phyloP scores from a whole-genome alignment of 208 protist genomes.

The Tetramitus jugosus region DNA sequence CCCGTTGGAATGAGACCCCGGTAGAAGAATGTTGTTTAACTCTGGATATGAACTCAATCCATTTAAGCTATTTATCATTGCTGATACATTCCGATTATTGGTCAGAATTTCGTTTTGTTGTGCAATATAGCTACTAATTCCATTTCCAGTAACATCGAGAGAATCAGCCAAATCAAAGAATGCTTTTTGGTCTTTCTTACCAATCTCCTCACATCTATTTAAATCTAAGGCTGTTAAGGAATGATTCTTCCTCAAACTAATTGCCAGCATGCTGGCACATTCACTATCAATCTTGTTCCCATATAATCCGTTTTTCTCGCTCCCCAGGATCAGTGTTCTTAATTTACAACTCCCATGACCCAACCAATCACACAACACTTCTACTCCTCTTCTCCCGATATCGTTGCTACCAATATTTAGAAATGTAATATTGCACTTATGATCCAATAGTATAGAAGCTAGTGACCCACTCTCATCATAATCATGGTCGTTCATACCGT shows the following conservation, averaged over 20 bases:
- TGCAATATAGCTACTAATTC: no score
- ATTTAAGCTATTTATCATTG: no score
- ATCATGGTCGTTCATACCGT: no score
- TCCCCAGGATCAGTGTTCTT: neutral
- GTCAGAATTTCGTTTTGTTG: constrained; percentile 8
- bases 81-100: no score
- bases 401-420: constrained; percentile 16
- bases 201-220: neutral
- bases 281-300: constrained; percentile 11
- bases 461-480: no score
- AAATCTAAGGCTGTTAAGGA: neutral
- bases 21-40: no score
- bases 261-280: neutral
- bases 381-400: neutral
- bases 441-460: no score
- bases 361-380: neutral
- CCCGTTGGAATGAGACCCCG: no score
- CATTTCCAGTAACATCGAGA: no score
- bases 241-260: neutral
- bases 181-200: constrained; percentile 7
- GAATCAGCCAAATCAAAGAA: constrained; percentile 20
- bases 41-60: no score
- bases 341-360: neutral
- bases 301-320: neutral
- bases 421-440: neutral